These are phyloP conservation scores for Bombardia bombarda DNA, from an alignment of 495 filamentous ascomycete genomes.

Conservation along the genomic window DNA sequence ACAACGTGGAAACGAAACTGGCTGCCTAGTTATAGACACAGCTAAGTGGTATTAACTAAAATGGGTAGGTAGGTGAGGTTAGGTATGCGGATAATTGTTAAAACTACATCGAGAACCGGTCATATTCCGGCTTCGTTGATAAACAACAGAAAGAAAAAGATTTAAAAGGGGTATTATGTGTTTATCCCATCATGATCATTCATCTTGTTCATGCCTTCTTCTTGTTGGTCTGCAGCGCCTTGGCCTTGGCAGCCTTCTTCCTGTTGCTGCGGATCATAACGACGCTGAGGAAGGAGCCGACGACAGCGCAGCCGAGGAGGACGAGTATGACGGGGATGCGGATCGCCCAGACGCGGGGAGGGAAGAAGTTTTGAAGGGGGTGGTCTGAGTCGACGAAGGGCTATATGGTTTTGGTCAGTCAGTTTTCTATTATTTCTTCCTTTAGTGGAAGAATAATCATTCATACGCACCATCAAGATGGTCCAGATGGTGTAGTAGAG, in stretches of 20 bases:
- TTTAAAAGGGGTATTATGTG: too few relatives aligned
- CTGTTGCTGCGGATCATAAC: constrained; percentile 99
- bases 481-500: constrained; percentile 99
- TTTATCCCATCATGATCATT: not conserved
- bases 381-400: constrained; percentile 95
- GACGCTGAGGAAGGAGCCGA: constrained; percentile 90
- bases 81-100: too few relatives aligned
- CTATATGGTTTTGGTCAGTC: constrained; percentile 35
- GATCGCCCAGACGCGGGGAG: constrained; percentile 96
- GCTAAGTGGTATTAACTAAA: too few relatives aligned
- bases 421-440: too few relatives aligned
- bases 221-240: constrained; percentile 45
- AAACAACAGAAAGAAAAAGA: too few relatives aligned
- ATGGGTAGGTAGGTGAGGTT: too few relatives aligned
- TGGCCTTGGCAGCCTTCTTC: constrained; percentile 92
- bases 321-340: constrained; percentile 96
- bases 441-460: too few relatives aligned
- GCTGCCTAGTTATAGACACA: too few relatives aligned
- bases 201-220: constrained; percentile 47
- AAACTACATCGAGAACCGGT: too few relatives aligned
- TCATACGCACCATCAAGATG: constrained; percentile 70
- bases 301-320: constrained; percentile 83
- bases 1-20: too few relatives aligned
- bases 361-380: constrained; percentile 90
- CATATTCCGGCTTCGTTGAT: too few relatives aligned